Conservation (phyloP, 2,329 filamentous ascomycete genomes). For the Ceratocystis albifundus region DNA sequence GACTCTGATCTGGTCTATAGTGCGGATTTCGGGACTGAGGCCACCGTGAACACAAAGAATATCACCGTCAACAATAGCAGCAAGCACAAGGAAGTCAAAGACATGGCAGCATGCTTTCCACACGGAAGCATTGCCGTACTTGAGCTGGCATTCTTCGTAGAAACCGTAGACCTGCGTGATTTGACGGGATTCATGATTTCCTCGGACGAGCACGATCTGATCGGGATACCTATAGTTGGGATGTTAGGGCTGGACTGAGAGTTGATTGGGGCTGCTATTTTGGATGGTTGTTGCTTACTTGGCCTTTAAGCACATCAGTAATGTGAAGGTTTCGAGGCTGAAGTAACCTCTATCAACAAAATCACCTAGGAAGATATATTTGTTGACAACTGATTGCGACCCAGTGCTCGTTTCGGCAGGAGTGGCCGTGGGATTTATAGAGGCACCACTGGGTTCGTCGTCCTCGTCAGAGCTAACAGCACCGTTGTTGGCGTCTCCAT, state of each 20-base stretch:
- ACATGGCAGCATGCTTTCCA: conserved; percentile 99
- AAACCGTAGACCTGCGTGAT: conserved; percentile 99
- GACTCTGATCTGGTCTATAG: conserved; percentile 97
- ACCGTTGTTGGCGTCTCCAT: conserved; percentile 39
- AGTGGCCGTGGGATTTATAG: conserved; percentile 27
- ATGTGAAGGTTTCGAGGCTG: conserved; percentile 92
- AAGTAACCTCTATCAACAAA: conserved; percentile 98
- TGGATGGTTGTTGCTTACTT: conserved; percentile 35
- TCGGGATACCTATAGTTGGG: conserved; percentile 66
- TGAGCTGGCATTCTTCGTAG: conserved; percentile 95
- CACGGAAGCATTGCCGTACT: conserved; percentile 98
- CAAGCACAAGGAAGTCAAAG: conserved; percentile 93
- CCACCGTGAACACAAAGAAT: conserved; percentile 97
- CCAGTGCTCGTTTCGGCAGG: conserved; percentile 31
- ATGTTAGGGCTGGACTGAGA: conserved; percentile 25
- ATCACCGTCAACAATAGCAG: conserved; percentile 94
- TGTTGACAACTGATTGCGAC: conserved; percentile 42
- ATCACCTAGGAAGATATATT: conserved; percentile 61
- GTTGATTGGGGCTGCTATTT: neutral
- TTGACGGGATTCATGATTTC: conserved; percentile 94
- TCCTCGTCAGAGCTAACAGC: conserved; percentile 38
- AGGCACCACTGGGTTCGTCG: neutral
- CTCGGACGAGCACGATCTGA: conserved; percentile 88
- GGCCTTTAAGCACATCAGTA: conserved; percentile 87
- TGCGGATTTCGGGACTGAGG: conserved; percentile 80